A percentile compares a stretch with the other conserved stretches of the same genome.
phyloP scores from a whole-genome alignment of 257 asterid species.

The Anisodus tanguticus region DNA sequence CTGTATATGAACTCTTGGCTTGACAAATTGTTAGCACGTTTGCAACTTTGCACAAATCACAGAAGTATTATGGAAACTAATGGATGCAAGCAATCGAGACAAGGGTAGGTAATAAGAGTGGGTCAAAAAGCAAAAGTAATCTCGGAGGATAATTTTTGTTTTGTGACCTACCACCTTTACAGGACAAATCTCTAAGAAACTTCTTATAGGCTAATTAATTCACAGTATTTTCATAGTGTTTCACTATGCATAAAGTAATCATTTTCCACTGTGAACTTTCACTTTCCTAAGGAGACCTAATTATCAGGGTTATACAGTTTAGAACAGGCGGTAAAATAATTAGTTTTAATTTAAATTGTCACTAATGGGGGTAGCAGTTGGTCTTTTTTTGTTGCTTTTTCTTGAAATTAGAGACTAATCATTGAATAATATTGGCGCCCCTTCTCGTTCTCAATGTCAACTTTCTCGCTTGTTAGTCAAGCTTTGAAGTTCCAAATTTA shows the following conservation, averaged over 20 bases:
- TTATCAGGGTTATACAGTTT: not conserved
- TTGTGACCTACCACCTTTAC: constrained; percentile 61
- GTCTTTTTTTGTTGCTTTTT: not conserved
- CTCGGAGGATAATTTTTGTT: constrained; percentile 43
- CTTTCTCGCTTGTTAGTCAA: too few species aligned
- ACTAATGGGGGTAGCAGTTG: not conserved
- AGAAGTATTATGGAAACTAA: not conserved
- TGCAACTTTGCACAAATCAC: constrained; percentile 14
- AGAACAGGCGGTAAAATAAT: not conserved
- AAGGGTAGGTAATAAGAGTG: constrained; percentile 28
- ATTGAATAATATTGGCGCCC: not conserved
- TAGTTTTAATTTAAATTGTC: not conserved
- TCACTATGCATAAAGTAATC: constrained; percentile 44
- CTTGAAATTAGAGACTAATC: constrained; percentile 18
- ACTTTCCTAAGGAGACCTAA: constrained; percentile 21
- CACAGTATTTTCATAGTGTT: constrained; percentile 31
- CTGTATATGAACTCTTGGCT: not conserved
- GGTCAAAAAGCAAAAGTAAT: constrained; percentile 40
- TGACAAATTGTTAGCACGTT: not conserved
- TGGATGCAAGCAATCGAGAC: not conserved
- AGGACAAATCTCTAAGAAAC: constrained; percentile 52
- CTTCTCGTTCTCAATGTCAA: too few species aligned
- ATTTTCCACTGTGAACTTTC: constrained; percentile 34
- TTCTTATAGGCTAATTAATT: constrained; percentile 41
- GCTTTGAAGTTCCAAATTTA: too few species aligned